Conservation (phyloP, 345 rosid genomes). For the Linum lewisii region DNA sequence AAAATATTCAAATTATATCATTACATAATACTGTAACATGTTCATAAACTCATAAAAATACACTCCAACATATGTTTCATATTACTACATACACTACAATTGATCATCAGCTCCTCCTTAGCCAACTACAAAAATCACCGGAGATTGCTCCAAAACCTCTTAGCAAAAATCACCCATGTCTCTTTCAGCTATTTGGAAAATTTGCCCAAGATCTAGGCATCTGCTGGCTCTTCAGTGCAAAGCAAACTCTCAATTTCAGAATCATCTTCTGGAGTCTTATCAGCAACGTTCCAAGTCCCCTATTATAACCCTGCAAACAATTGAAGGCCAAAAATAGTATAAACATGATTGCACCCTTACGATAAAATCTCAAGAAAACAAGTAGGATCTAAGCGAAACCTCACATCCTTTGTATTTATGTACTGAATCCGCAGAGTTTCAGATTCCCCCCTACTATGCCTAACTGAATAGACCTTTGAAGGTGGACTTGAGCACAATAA, state of each 20-base stretch:
- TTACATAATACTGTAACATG: too few species aligned
- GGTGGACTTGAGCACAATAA: constrained; percentile 29
- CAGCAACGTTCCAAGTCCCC: constrained; percentile 99
- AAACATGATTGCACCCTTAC: background rate
- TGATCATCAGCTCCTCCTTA: too few species aligned
- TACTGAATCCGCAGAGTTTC: constrained; percentile 91
- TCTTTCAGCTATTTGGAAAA: too few species aligned
- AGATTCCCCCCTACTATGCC: constrained; percentile 90
- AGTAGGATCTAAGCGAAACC: constrained; percentile 33
- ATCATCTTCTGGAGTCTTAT: constrained; percentile 60
- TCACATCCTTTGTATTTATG: constrained; percentile 81
- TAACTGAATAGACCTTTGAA: constrained; percentile 32
- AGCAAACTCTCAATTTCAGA: constrained; percentile 87
- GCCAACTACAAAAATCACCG: too few species aligned
- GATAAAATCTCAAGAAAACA: background rate
- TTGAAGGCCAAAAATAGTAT: constrained; percentile 8
- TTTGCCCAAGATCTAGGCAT: constrained; percentile 84
- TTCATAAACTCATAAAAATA: too few species aligned
- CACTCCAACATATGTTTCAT: too few species aligned
- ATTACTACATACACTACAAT: too few species aligned
- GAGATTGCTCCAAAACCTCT: too few species aligned
- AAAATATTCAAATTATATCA: too few species aligned
- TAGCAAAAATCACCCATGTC: too few species aligned
- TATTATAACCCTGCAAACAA: constrained; percentile 50
- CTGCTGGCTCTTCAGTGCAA: constrained; percentile 64